Evolutionary conservation across 2,329 filamentous ascomycete species (phyloP).

Genomic region (Helotiales sp.): DNA sequence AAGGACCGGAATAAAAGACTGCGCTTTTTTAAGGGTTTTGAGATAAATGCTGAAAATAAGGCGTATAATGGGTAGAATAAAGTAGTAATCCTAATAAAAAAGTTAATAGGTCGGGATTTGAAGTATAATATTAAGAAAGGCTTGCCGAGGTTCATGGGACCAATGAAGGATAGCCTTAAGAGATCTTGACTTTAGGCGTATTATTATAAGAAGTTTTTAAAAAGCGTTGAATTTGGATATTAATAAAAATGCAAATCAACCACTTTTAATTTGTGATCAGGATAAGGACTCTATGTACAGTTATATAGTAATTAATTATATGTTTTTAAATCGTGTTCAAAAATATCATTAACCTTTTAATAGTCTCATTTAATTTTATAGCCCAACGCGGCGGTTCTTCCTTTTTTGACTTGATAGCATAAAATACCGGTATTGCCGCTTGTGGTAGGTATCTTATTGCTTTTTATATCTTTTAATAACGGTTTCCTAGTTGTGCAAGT

Average conservation of each 20-base stretch:
- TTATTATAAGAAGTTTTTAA: neutral
- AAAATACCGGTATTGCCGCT: neutral
- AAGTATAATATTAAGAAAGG: slow-evolving; percentile 4
- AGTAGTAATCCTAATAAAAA: slow-evolving; percentile 17
- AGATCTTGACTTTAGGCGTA: neutral
- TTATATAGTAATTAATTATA: neutral
- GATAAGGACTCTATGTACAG: neutral
- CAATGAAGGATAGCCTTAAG: slow-evolving; percentile 2
- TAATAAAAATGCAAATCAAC: neutral
- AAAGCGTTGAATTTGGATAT: neutral
- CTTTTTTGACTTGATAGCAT: too few species aligned
- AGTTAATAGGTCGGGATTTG: slow-evolving; percentile 18
- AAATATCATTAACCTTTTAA: neutral
- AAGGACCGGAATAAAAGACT: slow-evolving; percentile 25
- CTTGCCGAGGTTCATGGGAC: slow-evolving; percentile 10
- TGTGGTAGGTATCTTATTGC: too few species aligned
- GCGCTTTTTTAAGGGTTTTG: slow-evolving; percentile 22
- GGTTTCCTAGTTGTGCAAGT: neutral
- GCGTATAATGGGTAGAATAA: slow-evolving; percentile 17
- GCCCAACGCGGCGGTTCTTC: neutral
- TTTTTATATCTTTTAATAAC: neutral
- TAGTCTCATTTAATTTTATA: neutral
- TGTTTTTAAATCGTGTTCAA: neutral
- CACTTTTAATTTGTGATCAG: too few species aligned
- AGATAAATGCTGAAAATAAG: slow-evolving; percentile 1